These are phyloP conservation scores for Cudoniella acicularis DNA, from an alignment of 495 filamentous ascomycete genomes.

Conservation along the genomic window DNA sequence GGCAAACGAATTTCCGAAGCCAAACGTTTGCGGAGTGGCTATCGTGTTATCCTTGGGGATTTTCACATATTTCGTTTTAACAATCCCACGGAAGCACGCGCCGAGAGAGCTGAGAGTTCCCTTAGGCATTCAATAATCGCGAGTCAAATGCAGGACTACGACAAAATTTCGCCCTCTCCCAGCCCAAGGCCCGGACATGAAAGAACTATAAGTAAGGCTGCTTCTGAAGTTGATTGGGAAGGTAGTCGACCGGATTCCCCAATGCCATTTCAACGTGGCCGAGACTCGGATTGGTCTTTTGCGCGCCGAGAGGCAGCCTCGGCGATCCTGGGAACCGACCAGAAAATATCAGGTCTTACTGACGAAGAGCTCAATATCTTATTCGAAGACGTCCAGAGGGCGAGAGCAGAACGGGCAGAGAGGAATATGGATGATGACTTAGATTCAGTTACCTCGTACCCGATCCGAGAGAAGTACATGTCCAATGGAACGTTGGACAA, in stretches of 20 bases:
- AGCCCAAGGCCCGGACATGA: slow-evolving; percentile 72
- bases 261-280: slow-evolving; percentile 58
- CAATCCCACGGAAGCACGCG: slow-evolving; percentile 91
- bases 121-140: slow-evolving; percentile 85
- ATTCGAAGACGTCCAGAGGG: slow-evolving; percentile 90
- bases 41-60: slow-evolving; percentile 92
- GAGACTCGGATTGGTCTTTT: slow-evolving; percentile 95
- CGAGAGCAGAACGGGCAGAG: slow-evolving; percentile 66
- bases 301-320: slow-evolving; percentile 88
- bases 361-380: slow-evolving; percentile 95
- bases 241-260: slow-evolving; percentile 78
- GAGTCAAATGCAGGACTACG: slow-evolving; percentile 61
- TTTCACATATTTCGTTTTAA: slow-evolving; percentile 99
- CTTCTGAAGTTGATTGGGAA: slow-evolving; percentile 58
- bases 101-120: slow-evolving; percentile 85
- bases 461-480: slow-evolving; percentile 91
- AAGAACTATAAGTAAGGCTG: slow-evolving; percentile 67
- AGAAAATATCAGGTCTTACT: slow-evolving; percentile 80
- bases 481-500: slow-evolving; percentile 94
- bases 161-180: slow-evolving; percentile 42
- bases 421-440: slow-evolving; percentile 81
- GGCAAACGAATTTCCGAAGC: slow-evolving; percentile 81
- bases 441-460: slow-evolving; percentile 85
- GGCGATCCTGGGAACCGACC: slow-evolving; percentile 86
- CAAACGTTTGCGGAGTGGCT: slow-evolving; percentile 82